phyloP scores from a whole-genome alignment of 208 protist species.

The Leishmania lainsoni region DNA sequence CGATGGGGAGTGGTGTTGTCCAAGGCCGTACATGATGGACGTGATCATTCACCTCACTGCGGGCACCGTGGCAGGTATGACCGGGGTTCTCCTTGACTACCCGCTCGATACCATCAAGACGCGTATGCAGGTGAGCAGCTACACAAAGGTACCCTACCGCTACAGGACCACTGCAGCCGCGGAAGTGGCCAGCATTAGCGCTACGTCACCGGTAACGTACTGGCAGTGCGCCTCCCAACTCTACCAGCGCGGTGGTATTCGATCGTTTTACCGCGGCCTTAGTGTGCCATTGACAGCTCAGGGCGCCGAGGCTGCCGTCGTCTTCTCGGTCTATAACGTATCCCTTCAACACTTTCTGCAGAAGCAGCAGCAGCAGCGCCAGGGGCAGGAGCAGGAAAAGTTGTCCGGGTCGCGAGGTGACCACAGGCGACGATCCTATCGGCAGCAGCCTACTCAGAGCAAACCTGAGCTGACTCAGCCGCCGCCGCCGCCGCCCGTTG shows the following conservation, averaged over 20 bases:
- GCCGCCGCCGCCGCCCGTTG: neutral
- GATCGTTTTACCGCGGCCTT: slow-evolving; percentile 75
- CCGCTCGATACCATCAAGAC: slow-evolving; percentile 89
- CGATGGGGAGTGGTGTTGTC: neutral
- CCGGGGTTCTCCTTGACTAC: slow-evolving; percentile 74
- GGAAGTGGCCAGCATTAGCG: too few species aligned
- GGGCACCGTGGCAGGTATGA: slow-evolving; percentile 68
- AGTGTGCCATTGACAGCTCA: slow-evolving; percentile 61
- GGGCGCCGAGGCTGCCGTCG: slow-evolving; percentile 49
- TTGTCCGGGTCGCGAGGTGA: neutral
- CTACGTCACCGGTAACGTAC: slow-evolving; percentile 23
- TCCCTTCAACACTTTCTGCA: slow-evolving; percentile 26
- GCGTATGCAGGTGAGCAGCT: slow-evolving; percentile 57
- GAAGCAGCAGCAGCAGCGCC: slow-evolving; percentile 2
- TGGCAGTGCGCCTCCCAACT: slow-evolving; percentile 37
- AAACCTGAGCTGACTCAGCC: neutral
- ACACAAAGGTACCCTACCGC: neutral
- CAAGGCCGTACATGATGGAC: slow-evolving; percentile 13
- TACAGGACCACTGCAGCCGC: neutral
- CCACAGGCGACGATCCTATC: neutral
- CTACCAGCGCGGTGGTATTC: slow-evolving; percentile 46
- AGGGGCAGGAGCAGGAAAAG: neutral
- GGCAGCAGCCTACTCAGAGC: neutral
- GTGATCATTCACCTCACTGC: slow-evolving; percentile 38
- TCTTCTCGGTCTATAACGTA: slow-evolving; percentile 56